Evolutionary conservation across 768 basidiomycete genomes (phyloP).

Genomic region (Suillus alpinus): DNA sequence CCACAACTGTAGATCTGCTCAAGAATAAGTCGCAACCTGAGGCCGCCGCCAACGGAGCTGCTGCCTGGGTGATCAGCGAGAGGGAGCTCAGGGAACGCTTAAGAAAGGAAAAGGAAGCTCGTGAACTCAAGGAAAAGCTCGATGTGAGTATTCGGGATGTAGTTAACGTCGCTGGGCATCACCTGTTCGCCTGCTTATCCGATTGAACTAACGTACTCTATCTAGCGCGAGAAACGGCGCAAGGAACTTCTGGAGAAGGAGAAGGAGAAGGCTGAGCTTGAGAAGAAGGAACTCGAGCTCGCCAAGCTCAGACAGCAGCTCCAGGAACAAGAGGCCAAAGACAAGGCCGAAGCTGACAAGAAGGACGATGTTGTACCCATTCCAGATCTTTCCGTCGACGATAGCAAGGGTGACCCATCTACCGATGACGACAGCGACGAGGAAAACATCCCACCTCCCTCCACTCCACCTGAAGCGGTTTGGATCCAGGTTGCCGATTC

Average conservation of each 20-base stretch:
- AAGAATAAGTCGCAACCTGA: conserved; percentile 85
- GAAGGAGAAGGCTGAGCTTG: conserved; percentile 58
- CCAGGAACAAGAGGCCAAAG: conserved; percentile 52
- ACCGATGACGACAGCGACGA: conserved; percentile 41
- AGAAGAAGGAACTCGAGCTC: conserved; percentile 62
- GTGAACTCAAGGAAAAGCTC: conserved; percentile 63
- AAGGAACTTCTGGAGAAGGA: conserved; percentile 46
- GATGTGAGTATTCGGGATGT: conserved; percentile 47
- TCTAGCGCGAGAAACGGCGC: conserved; percentile 43
- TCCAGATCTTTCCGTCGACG: conserved; percentile 10
- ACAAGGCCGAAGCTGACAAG: conserved; percentile 41
- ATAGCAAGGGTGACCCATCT: conserved; percentile 30
- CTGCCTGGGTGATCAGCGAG: conserved; percentile 72
- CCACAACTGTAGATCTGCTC: conserved; percentile 54
- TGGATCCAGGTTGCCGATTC: conserved; percentile 29
- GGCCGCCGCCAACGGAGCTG: conserved; percentile 62
- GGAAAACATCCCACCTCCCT: conserved; percentile 37
- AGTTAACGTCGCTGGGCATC: conserved; percentile 17
- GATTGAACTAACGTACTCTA: conserved; percentile 9
- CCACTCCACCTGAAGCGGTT: conserved; percentile 25
- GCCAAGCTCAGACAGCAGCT: conserved; percentile 50
- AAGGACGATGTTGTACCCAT: conserved; percentile 34
- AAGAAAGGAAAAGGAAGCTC: conserved; percentile 69
- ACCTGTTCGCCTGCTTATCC: conserved; percentile 8
- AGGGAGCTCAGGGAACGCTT: conserved; percentile 73